Evolutionary conservation across 1,284 basidiomycete species (phyloP).

Genomic region (Gomphus bonarii): DNA sequence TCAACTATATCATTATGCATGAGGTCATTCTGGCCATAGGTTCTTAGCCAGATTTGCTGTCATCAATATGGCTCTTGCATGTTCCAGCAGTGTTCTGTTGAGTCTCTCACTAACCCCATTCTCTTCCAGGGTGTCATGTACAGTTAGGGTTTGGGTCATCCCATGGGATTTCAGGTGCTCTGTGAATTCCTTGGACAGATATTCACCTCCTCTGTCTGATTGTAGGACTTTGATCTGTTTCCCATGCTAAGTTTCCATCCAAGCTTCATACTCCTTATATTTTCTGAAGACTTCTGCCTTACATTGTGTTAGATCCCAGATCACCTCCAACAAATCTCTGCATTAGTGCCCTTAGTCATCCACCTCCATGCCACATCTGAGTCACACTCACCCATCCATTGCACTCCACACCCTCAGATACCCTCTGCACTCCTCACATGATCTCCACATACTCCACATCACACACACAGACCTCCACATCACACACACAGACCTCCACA

Average conservation of each 20-base stretch:
- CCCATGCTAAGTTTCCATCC: constrained; percentile 17
- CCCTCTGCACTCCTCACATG: too few relatives aligned
- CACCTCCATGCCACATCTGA: too few relatives aligned
- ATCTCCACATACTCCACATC: too few relatives aligned
- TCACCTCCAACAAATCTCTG: too few relatives aligned
- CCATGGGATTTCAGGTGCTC: constrained; percentile 19
- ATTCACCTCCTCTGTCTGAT: constrained; percentile 23
- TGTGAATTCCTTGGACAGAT: constrained; percentile 18
- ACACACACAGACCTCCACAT: too few relatives aligned
- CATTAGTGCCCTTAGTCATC: too few relatives aligned
- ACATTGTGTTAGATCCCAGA: too few relatives aligned
- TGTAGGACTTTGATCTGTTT: constrained; percentile 19
- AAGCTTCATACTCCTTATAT: constrained; percentile 22
- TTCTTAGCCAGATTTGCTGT: constrained; percentile 18
- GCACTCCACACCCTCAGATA: too few relatives aligned
- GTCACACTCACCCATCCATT: too few relatives aligned
- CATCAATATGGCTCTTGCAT: constrained; percentile 19
- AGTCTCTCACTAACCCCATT: constrained; percentile 26
- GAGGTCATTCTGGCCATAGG: constrained; percentile 14
- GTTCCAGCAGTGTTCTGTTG: constrained; percentile 22
- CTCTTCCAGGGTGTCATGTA: constrained; percentile 26
- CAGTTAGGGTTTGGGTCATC: constrained; percentile 21
- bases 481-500: too few relatives aligned
- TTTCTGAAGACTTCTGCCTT: not conserved
- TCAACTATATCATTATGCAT: too few relatives aligned